phyloP scores from a whole-genome alignment of 2,329 filamentous ascomycete genomes.

The Rugonectria rugulosa region DNA sequence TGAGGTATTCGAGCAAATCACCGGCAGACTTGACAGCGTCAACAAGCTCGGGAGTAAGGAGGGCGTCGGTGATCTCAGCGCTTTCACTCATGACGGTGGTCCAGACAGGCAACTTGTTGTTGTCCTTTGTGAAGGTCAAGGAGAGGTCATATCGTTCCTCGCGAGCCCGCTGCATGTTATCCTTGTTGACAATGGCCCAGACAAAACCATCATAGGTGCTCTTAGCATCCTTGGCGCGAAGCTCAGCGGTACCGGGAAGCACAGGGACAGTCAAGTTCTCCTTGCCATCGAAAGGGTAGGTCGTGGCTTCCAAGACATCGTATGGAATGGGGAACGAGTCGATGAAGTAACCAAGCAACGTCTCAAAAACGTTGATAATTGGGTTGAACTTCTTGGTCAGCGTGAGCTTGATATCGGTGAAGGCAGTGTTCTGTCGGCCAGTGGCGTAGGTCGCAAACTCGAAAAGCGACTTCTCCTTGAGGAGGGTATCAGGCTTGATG shows the following conservation, averaged over 20 bases:
- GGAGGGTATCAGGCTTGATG: constrained; percentile 53
- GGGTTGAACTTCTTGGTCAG: constrained; percentile 91
- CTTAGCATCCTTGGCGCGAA: constrained; percentile 64
- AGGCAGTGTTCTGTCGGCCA: constrained; percentile 91
- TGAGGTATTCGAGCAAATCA: constrained; percentile 81
- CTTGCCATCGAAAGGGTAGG: constrained; percentile 92
- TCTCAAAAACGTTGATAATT: constrained; percentile 67
- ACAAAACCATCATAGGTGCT: constrained; percentile 89
- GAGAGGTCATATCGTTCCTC: constrained; percentile 95
- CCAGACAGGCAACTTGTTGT: constrained; percentile 88
- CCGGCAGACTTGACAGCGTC: constrained; percentile 81
- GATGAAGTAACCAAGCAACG: constrained; percentile 75
- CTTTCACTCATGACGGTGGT: constrained; percentile 96
- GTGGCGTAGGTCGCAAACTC: constrained; percentile 90
- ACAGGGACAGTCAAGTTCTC: constrained; percentile 80
- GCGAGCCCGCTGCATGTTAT: constrained; percentile 86
- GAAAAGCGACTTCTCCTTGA: constrained; percentile 88
- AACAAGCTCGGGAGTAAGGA: constrained; percentile 88
- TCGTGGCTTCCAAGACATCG: constrained; percentile 78
- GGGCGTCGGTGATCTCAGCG: constrained; percentile 87
- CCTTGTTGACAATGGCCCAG: constrained; percentile 95
- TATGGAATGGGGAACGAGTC: constrained; percentile 74
- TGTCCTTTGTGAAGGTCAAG: constrained; percentile 91
- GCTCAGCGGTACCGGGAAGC: constrained; percentile 64
- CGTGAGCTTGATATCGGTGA: constrained; percentile 83